Percentiles rank a stretch among this genome's conserved stretches.
Evolutionary conservation across 371 early-diverging fungal species (phyloP).

Genomic region (Phascolomyces articulosus): DNA sequence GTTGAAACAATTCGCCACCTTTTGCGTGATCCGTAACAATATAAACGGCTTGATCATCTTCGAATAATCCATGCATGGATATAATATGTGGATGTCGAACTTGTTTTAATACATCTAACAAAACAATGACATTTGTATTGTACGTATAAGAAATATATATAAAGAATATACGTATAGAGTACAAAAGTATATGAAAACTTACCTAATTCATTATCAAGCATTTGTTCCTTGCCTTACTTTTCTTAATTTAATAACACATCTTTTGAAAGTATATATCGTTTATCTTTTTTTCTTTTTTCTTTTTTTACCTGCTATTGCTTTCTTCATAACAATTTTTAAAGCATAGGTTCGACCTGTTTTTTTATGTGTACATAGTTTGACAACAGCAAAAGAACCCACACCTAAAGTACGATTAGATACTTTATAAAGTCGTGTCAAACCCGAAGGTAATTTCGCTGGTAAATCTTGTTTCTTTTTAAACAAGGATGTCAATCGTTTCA

Average conservation of each 20-base stretch:
- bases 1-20: conserved; percentile 88
- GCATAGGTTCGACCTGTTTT: conserved; percentile 68
- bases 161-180: too few species aligned
- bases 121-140: background rate
- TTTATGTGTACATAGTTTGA: conserved; percentile 68
- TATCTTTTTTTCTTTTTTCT: too few species aligned
- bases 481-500: background rate
- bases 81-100: conserved; percentile 84
- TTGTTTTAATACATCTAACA: conserved; percentile 68
- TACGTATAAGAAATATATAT: too few species aligned
- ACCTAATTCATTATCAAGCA: conserved; percentile 84
- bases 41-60: conserved; percentile 79
- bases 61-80: conserved; percentile 78
- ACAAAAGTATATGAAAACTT: background rate
- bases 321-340: conserved; percentile 82
- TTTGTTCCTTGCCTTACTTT: conserved; percentile 69
- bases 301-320: conserved; percentile 51
- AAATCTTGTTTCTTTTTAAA: conserved; percentile 6
- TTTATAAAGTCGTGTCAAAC: conserved; percentile 30
- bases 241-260: background rate
- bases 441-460: background rate
- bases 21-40: conserved; percentile 85
- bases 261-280: too few species aligned
- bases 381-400: conserved; percentile 85
- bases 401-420: conserved; percentile 58